Conservation (phyloP, 805 yeast genomes). For the Kazachstania africana region DNA sequence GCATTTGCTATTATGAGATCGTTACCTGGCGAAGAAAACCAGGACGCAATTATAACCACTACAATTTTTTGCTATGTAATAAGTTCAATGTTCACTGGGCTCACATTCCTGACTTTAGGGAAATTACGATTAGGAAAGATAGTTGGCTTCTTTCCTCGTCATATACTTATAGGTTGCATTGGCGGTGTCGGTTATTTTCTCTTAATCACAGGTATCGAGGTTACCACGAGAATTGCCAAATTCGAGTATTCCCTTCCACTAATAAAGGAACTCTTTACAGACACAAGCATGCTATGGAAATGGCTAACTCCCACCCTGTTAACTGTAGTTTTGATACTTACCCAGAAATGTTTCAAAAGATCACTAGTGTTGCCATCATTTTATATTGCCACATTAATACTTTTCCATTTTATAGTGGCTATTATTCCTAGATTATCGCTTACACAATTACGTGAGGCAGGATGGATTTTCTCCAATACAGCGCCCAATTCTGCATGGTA, state of each 20-base stretch:
- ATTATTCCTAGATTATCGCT: slow-evolving; percentile 57
- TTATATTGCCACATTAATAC: slow-evolving; percentile 56
- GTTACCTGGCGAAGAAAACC: slow-evolving; percentile 32
- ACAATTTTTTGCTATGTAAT: slow-evolving; percentile 77
- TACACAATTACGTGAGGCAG: slow-evolving; percentile 48
- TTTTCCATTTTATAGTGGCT: slow-evolving; percentile 59
- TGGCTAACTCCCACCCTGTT: slow-evolving; percentile 64
- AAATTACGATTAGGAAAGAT: slow-evolving; percentile 69
- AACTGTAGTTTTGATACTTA: slow-evolving; percentile 45
- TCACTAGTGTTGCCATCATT: slow-evolving; percentile 72
- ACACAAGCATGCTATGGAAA: slow-evolving; percentile 34
- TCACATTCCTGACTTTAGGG: slow-evolving; percentile 68
- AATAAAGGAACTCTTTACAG: slow-evolving; percentile 32
- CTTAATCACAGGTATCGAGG: slow-evolving; percentile 83
- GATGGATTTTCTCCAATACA: slow-evolving; percentile 65
- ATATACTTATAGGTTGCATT: slow-evolving; percentile 90
- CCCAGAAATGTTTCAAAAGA: slow-evolving; percentile 51
- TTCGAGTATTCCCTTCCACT: slow-evolving; percentile 53
- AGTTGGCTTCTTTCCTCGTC: slow-evolving; percentile 93
- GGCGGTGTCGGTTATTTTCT: slow-evolving; percentile 97
- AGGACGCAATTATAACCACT: slow-evolving; percentile 67
- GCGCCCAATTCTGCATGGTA: slow-evolving; percentile 78
- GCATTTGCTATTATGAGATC: slow-evolving; percentile 53
- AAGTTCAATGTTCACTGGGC: slow-evolving; percentile 77
- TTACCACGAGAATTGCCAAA: slow-evolving; percentile 69